Percentiles rank a stretch among this genome's conserved stretches.
These are phyloP conservation scores for Ogataea naganishii DNA, from an alignment of 805 yeast species.

Conservation along the genomic window DNA sequence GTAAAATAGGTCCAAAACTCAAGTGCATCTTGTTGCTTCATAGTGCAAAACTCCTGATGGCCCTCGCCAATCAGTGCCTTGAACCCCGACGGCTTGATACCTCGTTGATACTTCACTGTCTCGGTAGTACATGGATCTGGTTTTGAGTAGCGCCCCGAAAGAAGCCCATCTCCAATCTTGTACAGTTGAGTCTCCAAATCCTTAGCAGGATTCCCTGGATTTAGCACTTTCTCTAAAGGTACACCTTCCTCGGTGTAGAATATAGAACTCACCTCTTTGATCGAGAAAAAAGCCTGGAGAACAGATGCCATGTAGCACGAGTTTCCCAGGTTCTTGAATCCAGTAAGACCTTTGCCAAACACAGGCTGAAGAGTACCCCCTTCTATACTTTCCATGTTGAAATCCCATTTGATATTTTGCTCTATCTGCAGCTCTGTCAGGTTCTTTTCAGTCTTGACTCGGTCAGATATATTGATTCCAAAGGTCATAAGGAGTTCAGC, in stretches of 20 bases:
- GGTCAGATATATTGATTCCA: slow-evolving; percentile 54
- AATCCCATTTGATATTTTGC: slow-evolving; percentile 91
- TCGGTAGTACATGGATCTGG: slow-evolving; percentile 39
- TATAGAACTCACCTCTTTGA: slow-evolving; percentile 31
- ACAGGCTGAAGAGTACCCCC: slow-evolving; percentile 61
- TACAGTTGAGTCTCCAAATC: slow-evolving; percentile 69
- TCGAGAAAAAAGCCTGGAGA: slow-evolving; percentile 57
- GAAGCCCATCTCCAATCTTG: slow-evolving; percentile 73
- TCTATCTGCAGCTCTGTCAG: slow-evolving; percentile 86
- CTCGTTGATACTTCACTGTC: slow-evolving; percentile 51
- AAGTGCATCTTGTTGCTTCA: slow-evolving; percentile 91
- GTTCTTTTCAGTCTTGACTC: slow-evolving; percentile 75
- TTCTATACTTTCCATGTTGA: slow-evolving; percentile 62
- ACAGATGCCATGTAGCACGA: slow-evolving; percentile 86
- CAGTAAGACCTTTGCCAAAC: slow-evolving; percentile 73
- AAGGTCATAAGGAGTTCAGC: slow-evolving; percentile 39
- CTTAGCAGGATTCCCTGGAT: slow-evolving; percentile 44
- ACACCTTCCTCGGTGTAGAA: slow-evolving; percentile 25
- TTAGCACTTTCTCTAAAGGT: slow-evolving; percentile 23
- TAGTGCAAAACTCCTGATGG: slow-evolving; percentile 77
- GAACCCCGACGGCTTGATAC: slow-evolving; percentile 70
- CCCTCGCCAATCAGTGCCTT: slow-evolving; percentile 69
- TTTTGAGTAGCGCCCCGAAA: slow-evolving; percentile 62
- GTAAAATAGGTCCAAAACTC: slow-evolving; percentile 72
- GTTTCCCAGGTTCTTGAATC: slow-evolving; percentile 84